Conservation (phyloP, 169 alveolate species). For the Amoebophrya sp. region DNA sequence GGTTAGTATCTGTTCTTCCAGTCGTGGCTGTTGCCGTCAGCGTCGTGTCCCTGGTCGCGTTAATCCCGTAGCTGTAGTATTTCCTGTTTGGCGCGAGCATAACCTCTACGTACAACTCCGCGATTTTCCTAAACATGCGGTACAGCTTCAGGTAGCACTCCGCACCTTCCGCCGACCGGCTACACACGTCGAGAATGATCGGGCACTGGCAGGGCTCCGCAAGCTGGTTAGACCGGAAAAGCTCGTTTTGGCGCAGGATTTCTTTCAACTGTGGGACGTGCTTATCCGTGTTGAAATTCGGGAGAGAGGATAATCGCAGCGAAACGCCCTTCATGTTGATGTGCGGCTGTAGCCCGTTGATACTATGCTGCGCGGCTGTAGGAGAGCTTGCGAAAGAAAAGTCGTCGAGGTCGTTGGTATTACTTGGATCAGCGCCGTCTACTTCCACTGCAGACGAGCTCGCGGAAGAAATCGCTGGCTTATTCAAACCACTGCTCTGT, state of each 20-base stretch:
- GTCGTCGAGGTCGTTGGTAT: no score
- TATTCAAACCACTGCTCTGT: no score
- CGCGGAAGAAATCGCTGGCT: no score
- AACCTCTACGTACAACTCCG: background rate
- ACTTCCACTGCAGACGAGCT: no score
- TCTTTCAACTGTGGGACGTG: background rate
- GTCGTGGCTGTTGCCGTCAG: no score
- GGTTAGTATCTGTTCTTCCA: no score
- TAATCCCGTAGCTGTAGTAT: no score
- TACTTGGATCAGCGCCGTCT: no score
- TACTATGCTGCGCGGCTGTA: no score
- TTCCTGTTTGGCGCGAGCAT: background rate
- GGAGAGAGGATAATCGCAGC: background rate
- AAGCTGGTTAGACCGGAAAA: background rate
- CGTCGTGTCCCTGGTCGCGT: no score
- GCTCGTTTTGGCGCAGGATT: background rate
- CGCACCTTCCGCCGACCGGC: background rate
- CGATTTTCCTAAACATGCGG: background rate
- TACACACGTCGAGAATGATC: background rate
- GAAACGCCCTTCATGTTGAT: background rate
- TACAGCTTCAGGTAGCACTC: background rate
- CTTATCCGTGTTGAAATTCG: background rate
- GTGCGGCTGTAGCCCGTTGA: no score
- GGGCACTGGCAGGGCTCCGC: background rate
- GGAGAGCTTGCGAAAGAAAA: no score